These are phyloP conservation scores for Boletus fagicola DNA, from an alignment of 768 basidiomycete species.

Conservation along the genomic window DNA sequence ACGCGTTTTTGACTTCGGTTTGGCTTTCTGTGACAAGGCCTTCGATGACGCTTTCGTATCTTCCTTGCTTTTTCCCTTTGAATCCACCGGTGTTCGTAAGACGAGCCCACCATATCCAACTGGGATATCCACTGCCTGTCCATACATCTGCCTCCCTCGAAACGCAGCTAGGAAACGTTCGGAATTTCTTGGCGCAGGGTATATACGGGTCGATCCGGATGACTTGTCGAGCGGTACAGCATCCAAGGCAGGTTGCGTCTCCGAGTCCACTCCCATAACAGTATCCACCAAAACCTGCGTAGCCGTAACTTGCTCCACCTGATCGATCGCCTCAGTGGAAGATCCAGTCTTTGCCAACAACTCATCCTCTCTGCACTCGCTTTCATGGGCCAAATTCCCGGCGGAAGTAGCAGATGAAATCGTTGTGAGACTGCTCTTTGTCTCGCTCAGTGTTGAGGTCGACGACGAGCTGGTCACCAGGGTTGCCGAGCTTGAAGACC, in stretches of 20 bases:
- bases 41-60: conserved; percentile 1
- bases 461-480: conserved; percentile 11
- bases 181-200: not conserved
- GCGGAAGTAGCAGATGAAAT: conserved; percentile 7
- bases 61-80: conserved; percentile 19
- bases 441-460: conserved; percentile 5
- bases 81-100: conserved; percentile 35
- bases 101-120: conserved; percentile 68
- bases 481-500: conserved; percentile 16
- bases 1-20: conserved; percentile 15
- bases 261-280: conserved; percentile 3
- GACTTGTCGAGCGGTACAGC: not conserved
- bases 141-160: conserved; percentile 72
- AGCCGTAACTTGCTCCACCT: not conserved
- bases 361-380: not conserved
- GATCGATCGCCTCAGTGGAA: not conserved
- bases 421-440: conserved; percentile 2
- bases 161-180: conserved; percentile 56
- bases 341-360: not conserved
- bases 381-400: not conserved
- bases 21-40: conserved; percentile 2
- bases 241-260: conserved; percentile 12
- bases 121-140: conserved; percentile 59
- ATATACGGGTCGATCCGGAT: not conserved
- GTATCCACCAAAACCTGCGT: not conserved